Conservation (phyloP, 768 basidiomycete genomes). For the Hortiboletus flavorubellus region DNA sequence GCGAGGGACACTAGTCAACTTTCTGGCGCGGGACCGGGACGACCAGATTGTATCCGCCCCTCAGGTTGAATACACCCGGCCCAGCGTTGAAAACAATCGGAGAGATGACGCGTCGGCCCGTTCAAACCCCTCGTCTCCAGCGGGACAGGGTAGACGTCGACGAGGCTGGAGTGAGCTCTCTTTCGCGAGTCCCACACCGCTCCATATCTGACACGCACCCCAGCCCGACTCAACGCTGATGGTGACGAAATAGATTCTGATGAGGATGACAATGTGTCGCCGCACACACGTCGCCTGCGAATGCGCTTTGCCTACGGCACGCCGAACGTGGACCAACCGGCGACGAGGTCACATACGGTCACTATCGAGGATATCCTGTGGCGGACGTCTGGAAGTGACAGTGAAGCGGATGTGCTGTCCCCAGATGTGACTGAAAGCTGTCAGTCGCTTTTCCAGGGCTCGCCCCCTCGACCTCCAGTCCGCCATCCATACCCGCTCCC, state of each 20-base stretch:
- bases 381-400: slow-evolving; percentile 25
- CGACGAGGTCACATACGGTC: slow-evolving; percentile 27
- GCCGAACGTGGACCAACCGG: slow-evolving; percentile 24
- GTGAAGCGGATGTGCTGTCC: slow-evolving; percentile 17
- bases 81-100: slow-evolving; percentile 3
- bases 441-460: slow-evolving; percentile 9
- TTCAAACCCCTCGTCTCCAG: slow-evolving; percentile 9
- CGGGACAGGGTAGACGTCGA: slow-evolving; percentile 26
- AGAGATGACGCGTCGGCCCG: slow-evolving; percentile 8
- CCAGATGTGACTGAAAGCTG: slow-evolving; percentile 22
- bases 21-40: slow-evolving; percentile 26
- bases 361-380: slow-evolving; percentile 25
- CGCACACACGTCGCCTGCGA: slow-evolving; percentile 49
- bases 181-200: neutral
- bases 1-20: slow-evolving; percentile 21
- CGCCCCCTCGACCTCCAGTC: slow-evolving; percentile 12
- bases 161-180: slow-evolving; percentile 32
- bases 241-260: slow-evolving; percentile 63
- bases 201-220: slow-evolving; percentile 6
- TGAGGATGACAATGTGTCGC: slow-evolving; percentile 50
- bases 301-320: slow-evolving; percentile 31
- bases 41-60: slow-evolving; percentile 9
- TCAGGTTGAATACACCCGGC: slow-evolving; percentile 8
- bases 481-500: slow-evolving; percentile 47
- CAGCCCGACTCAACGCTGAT: slow-evolving; percentile 44